Evolutionary conservation across 2,329 filamentous ascomycete genomes (phyloP), one percentile per base, ranked within the genome.

Genomic region (Orbilia oligospora): DNA sequence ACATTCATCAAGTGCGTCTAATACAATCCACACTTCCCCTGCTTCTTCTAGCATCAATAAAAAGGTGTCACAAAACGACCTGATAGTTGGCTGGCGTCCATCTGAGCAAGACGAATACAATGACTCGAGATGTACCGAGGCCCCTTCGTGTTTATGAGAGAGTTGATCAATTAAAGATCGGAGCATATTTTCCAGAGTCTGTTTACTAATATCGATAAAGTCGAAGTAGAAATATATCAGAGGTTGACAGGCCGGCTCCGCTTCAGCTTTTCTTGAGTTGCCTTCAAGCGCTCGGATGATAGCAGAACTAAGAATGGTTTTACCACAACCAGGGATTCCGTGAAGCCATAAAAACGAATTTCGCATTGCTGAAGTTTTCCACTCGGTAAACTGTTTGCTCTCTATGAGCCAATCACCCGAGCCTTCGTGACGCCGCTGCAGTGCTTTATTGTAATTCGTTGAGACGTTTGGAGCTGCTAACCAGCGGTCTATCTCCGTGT

Each of bases 271-370:
- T 14, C 8, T 36, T 24, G 14, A 5, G 8, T n/a, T n/a, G 2
- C 41, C n/a, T n/a, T n/a, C 41, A 2, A 44, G n/a, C 8, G 36
- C 16, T 41, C 0, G 16, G 16, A 86, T 81, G 22, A 86, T 79
- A 1, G 82, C 84, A 6, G 84, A 85, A 72, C 83, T 83, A 0
- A 86, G 82, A 67, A 86, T 81, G 0, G 85, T 86, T 76, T 86
- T 86, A 9, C 86, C 85, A 61, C 85, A 86, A 41, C 85, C 85
- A n/a, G 83, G 82, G 16, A 85, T 85, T 0, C 85, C 84, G 78
- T 85, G 69, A 5, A 86, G 82, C 84, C 84, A 86, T 0, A 86
- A 72, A 68, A 82, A 82, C 5, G 83, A 84, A 12, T 80, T 81
- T n/a, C 64, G 27, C n/a, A n/a, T n/a, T 0, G 5, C 4, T 2